Percentiles rank a stretch among this genome's conserved stretches.
These are phyloP conservation scores for Oryza glumipatula DNA, from an alignment of 176 grass and related monocot species.

Conservation along the genomic window DNA sequence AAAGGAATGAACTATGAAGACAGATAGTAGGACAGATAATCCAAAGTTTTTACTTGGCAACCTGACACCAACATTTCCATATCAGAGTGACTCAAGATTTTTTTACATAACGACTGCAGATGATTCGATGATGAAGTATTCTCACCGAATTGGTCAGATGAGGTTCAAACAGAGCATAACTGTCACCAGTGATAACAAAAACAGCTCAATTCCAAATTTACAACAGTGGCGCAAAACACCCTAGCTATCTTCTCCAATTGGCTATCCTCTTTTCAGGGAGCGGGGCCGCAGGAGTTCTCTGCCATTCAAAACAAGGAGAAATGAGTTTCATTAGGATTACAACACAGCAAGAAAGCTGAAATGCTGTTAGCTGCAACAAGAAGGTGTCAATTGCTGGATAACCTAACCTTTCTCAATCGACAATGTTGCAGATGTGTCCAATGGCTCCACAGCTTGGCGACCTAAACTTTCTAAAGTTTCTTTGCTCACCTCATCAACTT, in stretches of 20 bases:
- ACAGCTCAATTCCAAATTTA: not conserved
- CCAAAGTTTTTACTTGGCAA: too few relatives aligned
- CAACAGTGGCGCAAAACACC: not conserved
- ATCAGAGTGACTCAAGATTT: too few relatives aligned
- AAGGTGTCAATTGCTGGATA: not conserved
- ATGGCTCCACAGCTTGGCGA: not conserved
- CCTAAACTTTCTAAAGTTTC: not conserved
- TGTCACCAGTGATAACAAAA: not conserved
- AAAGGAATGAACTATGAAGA: too few relatives aligned
- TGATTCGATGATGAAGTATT: not conserved
- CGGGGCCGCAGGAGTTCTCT: too few relatives aligned
- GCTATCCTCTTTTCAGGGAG: not conserved
- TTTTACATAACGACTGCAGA: too few relatives aligned
- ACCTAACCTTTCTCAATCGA: not conserved
- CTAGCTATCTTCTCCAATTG: not conserved
- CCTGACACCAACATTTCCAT: too few relatives aligned
- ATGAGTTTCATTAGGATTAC: too few relatives aligned
- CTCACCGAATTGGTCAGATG: not conserved
- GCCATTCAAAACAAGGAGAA: too few relatives aligned
- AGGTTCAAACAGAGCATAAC: not conserved
- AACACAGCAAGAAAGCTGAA: too few relatives aligned
- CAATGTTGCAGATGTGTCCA: not conserved
- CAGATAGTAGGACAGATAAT: too few relatives aligned
- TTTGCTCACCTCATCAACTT: slow-evolving; percentile 43
- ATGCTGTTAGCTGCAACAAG: not conserved